A percentile compares a stretch with the other conserved stretches of the same genome.
Evolutionary conservation across 306 rosid genomes (phyloP).

Genomic region (Castanea mollissima): DNA sequence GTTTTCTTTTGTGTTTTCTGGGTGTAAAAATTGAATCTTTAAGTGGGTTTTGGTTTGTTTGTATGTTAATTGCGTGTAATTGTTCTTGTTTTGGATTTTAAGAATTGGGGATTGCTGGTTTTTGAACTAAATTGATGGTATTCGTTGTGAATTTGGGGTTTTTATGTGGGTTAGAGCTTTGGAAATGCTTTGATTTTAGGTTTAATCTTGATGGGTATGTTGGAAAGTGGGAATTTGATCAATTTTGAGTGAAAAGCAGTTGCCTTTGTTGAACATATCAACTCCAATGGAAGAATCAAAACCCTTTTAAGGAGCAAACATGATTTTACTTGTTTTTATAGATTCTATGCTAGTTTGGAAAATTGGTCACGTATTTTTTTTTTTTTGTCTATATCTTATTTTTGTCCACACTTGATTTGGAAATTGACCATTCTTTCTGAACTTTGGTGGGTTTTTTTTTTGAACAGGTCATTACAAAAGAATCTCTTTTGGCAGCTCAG

Average conservation of each 20-base stretch:
- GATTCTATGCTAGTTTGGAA: not conserved
- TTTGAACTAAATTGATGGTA: not conserved
- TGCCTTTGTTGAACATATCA: not conserved
- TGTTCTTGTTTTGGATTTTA: not conserved
- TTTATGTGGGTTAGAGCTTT: conserved; percentile 6
- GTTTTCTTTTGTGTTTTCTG: not conserved
- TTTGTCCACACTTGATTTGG: not conserved
- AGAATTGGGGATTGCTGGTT: not conserved
- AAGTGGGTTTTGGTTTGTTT: conserved; percentile 1
- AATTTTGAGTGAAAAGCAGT: not conserved
- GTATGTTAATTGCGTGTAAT: not conserved
- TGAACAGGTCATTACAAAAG: conserved; percentile 73
- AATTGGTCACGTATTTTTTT: not conserved
- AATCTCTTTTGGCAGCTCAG: conserved; percentile 80
- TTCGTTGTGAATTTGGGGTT: conserved; percentile 1
- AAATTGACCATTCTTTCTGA: conserved; percentile 12
- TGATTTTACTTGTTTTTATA: not conserved
- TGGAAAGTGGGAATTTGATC: not conserved
- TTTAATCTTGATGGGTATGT: not conserved
- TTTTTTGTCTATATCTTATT: not conserved
- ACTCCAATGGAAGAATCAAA: not conserved
- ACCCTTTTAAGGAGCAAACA: not conserved
- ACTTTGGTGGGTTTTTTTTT: not conserved
- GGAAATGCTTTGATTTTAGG: not conserved
- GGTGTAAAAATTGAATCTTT: not conserved